Conservation (phyloP, 148 eudicot species). For the Rhododendron simsii region DNA sequence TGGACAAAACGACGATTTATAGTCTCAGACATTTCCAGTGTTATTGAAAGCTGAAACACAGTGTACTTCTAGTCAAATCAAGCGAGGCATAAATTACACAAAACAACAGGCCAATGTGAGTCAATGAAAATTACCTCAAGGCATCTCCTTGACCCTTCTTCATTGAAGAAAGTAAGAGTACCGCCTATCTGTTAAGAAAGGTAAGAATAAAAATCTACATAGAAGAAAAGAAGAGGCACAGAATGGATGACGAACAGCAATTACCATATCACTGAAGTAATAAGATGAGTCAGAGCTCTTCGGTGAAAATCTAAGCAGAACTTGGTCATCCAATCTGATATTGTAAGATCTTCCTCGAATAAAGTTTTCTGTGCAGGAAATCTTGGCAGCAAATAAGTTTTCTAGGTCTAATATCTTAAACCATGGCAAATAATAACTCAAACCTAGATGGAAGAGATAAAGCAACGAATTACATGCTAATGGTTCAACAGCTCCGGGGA, state of each 20-base stretch:
- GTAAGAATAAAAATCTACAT: constrained; percentile 1
- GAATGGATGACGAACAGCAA: background rate
- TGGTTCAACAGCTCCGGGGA: constrained; percentile 47
- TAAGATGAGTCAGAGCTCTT: constrained; percentile 90
- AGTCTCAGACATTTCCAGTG: constrained; percentile 89
- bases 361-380: constrained; percentile 94
- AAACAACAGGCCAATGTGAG: background rate
- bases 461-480: constrained; percentile 60
- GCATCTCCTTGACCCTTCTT: constrained; percentile 84
- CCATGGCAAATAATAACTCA: background rate
- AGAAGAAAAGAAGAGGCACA: background rate
- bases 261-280: constrained; percentile 92
- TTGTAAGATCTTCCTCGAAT: constrained; percentile 93
- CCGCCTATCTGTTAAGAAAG: constrained; percentile 79
- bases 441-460: constrained; percentile 6
- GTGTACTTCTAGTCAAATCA: constrained; percentile 10
- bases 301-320: constrained; percentile 90
- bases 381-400: constrained; percentile 45
- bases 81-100: background rate
- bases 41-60: constrained; percentile 64
- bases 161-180: constrained; percentile 89
- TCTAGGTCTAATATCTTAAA: background rate
- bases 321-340: constrained; percentile 94
- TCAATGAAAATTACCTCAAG: constrained; percentile 61
- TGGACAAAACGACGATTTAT: constrained; percentile 71